These are phyloP conservation scores for Thalassiosira oceanica DNA, from an alignment of 352 stramenopile genomes.

Conservation along the genomic window DNA sequence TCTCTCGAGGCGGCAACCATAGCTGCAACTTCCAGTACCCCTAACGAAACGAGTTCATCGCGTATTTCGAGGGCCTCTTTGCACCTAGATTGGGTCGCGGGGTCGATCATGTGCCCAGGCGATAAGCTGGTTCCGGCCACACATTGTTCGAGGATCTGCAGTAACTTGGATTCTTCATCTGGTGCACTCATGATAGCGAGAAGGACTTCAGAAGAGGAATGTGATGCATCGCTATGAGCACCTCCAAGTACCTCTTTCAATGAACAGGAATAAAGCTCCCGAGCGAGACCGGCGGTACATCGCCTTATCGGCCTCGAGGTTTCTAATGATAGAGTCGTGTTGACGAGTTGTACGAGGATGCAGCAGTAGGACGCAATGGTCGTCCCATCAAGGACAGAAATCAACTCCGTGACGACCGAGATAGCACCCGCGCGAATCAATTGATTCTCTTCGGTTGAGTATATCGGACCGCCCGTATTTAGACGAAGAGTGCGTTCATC, in stretches of 20 bases:
- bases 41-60: slow-evolving; percentile 21
- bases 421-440: slow-evolving; percentile 59
- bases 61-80: slow-evolving; percentile 62
- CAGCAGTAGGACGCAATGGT: slow-evolving; percentile 50
- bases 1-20: too few species aligned
- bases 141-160: slow-evolving; percentile 32
- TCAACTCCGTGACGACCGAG: slow-evolving; percentile 60
- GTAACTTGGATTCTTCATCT: slow-evolving; percentile 60
- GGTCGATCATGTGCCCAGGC: slow-evolving; percentile 42
- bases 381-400: slow-evolving; percentile 35
- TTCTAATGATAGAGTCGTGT: slow-evolving; percentile 54
- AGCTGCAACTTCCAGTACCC: slow-evolving; percentile 33
- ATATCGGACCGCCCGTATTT: slow-evolving; percentile 73
- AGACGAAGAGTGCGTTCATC: slow-evolving; percentile 56
- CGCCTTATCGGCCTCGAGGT: slow-evolving; percentile 51
- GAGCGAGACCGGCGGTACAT: slow-evolving; percentile 51
- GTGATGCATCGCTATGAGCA: slow-evolving; percentile 3
- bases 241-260: slow-evolving; percentile 25
- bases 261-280: slow-evolving; percentile 60
- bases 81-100: slow-evolving; percentile 58
- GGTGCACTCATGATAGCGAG: slow-evolving; percentile 41
- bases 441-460: slow-evolving; percentile 66
- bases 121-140: slow-evolving; percentile 32
- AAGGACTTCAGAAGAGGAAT: slow-evolving; percentile 30
- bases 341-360: slow-evolving; percentile 47